Base-by-base conservation (phyloP, 768 basidiomycete genomes). In the Agrocybe pediades region DNA sequence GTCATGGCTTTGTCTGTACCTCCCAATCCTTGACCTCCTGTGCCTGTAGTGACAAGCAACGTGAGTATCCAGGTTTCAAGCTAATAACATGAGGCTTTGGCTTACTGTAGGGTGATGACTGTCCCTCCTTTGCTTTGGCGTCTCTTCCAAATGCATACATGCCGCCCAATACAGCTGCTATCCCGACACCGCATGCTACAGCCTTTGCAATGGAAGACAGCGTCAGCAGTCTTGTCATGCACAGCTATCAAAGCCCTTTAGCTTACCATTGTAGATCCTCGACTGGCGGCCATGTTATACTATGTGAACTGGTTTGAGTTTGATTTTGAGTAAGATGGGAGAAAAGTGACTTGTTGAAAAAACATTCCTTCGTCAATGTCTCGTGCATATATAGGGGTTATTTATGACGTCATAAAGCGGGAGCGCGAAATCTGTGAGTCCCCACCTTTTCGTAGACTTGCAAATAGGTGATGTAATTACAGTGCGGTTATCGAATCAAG, bases 1-100 rank as follows among this genome's bases (percentile, higher is more conserved):
- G 60, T 71, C 74, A 76, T 76, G 5, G 65, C 67, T 53, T 62
- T 63, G 56, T 74, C 72, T 0, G 68, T 66, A 7, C 60, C 62
- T 2, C 63, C 64, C 33, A 52, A 7, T n/a, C 62, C 65, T 17
- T 63, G 54, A 15, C 62, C 70, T 54, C 56, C 17, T 15, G 58
- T 53, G 23, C 48, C 61, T 63, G 41, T 36, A 13, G 4, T 36
- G 33, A 11, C n/a, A 15, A 7, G 29, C 15, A 15, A 36, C 33
- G 11, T 5, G 11, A 4, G 11, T n/a, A 29, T 54, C n/a, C 13
- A 9, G 19, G n/a, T 50, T 6, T 27, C 36, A 45, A 41, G 8
- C 21, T 8, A 43, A 33, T 21, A 13, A 41, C 6, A 16, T 7
- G n/a, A 9, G 2, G 2, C 42, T 15, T 8, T 19, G 30, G 44